phyloP scores from a whole-genome alignment of 164 flowering plant genomes.

The Platanus orientalis region DNA sequence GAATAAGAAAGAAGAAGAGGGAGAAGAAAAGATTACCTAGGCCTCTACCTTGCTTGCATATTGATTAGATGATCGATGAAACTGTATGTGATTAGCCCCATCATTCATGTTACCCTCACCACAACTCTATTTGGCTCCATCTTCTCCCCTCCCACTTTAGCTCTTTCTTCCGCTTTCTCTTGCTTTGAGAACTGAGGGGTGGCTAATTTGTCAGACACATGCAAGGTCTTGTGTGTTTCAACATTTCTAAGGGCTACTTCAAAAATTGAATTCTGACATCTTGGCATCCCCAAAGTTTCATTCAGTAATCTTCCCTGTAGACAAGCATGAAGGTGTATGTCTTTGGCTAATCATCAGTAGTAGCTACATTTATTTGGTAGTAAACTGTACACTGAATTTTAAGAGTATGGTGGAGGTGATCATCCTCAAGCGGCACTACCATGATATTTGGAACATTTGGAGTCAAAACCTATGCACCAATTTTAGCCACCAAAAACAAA shows the following conservation, averaged over 20 bases:
- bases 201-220: no score
- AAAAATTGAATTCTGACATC: constrained; percentile 3
- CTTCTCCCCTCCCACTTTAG: constrained; percentile 20
- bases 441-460: constrained; percentile 97
- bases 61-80: no score
- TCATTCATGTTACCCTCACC: no score
- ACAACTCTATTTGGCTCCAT: constrained; percentile 13
- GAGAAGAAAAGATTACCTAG: no score
- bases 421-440: constrained; percentile 80
- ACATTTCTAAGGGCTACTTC: constrained; percentile 9
- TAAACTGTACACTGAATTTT: no score
- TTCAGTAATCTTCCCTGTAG: constrained; percentile 63
- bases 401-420: constrained; percentile 68
- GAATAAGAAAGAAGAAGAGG: no score
- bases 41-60: no score
- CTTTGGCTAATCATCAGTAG: background rate
- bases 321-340: background rate
- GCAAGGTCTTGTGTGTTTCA: no score
- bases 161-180: no score
- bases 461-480: constrained; percentile 72
- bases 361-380: background rate
- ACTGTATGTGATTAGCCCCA: constrained; percentile 8
- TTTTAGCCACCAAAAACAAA: constrained; percentile 6
- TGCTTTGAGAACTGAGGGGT: no score
- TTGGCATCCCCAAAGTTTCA: constrained; percentile 23